Conservation (phyloP, 495 filamentous ascomycete genomes). For the Neurospora africana region DNA sequence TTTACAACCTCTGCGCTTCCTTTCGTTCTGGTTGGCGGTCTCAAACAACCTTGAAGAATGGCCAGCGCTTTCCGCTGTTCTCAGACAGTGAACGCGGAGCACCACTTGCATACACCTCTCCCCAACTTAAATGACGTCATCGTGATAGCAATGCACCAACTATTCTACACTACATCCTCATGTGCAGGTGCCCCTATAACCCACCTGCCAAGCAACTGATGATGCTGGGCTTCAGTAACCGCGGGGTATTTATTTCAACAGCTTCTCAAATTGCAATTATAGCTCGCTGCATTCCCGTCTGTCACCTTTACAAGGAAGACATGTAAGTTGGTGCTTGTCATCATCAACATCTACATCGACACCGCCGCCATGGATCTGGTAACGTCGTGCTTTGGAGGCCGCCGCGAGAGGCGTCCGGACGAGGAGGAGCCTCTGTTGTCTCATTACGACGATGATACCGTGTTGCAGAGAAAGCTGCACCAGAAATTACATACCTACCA, state of each 20-base stretch:
- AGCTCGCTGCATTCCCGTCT: not conserved
- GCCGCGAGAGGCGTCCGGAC: slow-evolving; percentile 9
- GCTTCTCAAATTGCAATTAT: not conserved
- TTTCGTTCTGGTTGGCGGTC: not conserved
- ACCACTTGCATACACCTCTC: not conserved
- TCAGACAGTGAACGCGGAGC: not conserved
- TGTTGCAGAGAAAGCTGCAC: slow-evolving; percentile 63
- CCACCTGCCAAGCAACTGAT: not conserved
- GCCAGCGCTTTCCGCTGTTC: not conserved
- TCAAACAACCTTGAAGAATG: not conserved
- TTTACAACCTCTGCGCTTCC: not conserved
- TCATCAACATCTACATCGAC: not conserved
- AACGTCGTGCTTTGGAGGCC: slow-evolving; percentile 22
- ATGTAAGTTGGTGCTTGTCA: not conserved
- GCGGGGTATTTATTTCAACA: not conserved
- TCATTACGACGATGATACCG: slow-evolving; percentile 74
- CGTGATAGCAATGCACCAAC: not conserved
- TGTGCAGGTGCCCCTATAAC: not conserved
- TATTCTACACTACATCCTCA: not conserved
- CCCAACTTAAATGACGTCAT: slow-evolving; percentile 7
- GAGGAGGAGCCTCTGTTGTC: slow-evolving; percentile 63
- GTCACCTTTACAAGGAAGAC: not conserved
- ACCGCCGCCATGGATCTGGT: slow-evolving; percentile 7
- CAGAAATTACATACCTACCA: slow-evolving; percentile 88
- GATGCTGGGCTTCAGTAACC: not conserved